A percentile compares a stretch with the other conserved stretches of the same genome.
Evolutionary conservation across 176 grass and related monocot species (phyloP).

Genomic region (Themeda triandra): DNA sequence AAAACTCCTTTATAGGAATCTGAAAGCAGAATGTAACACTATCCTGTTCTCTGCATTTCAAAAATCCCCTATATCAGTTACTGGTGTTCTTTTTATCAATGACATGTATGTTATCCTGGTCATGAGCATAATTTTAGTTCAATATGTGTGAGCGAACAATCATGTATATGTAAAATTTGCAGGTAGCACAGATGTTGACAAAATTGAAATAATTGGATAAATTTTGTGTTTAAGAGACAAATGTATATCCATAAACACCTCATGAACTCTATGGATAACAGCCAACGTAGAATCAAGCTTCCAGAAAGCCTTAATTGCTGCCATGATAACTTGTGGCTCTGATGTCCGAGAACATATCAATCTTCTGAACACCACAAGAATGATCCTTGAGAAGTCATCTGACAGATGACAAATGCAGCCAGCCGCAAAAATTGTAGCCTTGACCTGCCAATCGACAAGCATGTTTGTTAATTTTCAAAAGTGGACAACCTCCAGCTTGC

Average conservation of each 20-base stretch:
- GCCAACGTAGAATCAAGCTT: slow-evolving; percentile 62
- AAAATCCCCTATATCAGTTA: not conserved
- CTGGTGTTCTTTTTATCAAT: not conserved
- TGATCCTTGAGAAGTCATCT: slow-evolving; percentile 69
- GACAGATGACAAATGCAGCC: slow-evolving; percentile 61
- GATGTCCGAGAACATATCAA: slow-evolving; percentile 37
- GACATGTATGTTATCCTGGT: not conserved
- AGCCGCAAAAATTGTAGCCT: slow-evolving; percentile 69
- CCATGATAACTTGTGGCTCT: slow-evolving; percentile 42
- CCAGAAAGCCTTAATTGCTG: slow-evolving; percentile 57
- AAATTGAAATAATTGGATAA: slow-evolving; percentile 11
- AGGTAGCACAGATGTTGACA: not conserved
- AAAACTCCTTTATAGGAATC: not conserved
- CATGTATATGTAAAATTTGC: not conserved
- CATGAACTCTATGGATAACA: slow-evolving; percentile 64
- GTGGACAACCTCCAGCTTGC: not conserved
- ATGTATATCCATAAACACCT: slow-evolving; percentile 46
- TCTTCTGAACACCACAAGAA: slow-evolving; percentile 49
- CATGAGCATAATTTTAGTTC: not conserved
- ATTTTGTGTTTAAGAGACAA: not conserved
- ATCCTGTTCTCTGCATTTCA: not conserved
- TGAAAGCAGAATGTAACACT: not conserved
- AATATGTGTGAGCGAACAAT: not conserved
- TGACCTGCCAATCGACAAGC: slow-evolving; percentile 48
- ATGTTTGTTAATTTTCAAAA: not conserved